Evolutionary conservation across 805 yeast species (phyloP).

Genomic region (Starmerella cellae): DNA sequence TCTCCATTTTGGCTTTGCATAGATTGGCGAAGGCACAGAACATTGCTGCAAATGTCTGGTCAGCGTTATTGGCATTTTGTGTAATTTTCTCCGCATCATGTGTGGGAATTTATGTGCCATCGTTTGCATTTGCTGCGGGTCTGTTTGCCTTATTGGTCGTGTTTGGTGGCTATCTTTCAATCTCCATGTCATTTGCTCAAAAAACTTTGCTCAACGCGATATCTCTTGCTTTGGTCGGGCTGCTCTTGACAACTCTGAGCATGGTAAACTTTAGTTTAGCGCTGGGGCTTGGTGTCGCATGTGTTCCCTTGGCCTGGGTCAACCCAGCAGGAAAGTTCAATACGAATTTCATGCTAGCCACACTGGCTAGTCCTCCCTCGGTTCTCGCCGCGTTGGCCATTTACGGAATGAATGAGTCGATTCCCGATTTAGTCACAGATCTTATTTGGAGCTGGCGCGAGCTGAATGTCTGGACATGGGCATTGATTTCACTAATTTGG

Average conservation of each 20-base stretch:
- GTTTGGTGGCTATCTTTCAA: not conserved
- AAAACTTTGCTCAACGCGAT: slow-evolving; percentile 29
- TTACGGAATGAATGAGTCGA: slow-evolving; percentile 24
- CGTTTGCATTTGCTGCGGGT: not conserved
- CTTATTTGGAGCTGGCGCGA: slow-evolving; percentile 52
- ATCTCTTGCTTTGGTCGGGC: slow-evolving; percentile 49
- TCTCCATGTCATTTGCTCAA: not conserved
- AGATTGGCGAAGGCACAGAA: not conserved
- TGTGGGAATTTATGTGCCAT: not conserved
- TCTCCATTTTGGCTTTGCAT: slow-evolving; percentile 51
- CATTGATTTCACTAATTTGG: slow-evolving; percentile 62
- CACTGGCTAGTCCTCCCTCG: slow-evolving; percentile 36
- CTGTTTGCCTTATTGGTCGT: not conserved
- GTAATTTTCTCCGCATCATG: not conserved
- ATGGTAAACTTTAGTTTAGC: slow-evolving; percentile 80
- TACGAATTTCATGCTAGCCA: slow-evolving; percentile 21
- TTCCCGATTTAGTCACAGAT: slow-evolving; percentile 35
- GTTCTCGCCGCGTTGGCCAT: slow-evolving; percentile 27
- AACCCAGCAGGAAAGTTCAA: slow-evolving; percentile 24
- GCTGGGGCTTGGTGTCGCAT: slow-evolving; percentile 50
- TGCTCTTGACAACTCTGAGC: slow-evolving; percentile 56
- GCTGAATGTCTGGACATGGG: slow-evolving; percentile 78
- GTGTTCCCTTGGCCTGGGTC: slow-evolving; percentile 62
- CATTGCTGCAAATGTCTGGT: not conserved
- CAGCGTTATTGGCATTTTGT: not conserved